Evolutionary conservation across 192 early-diverging fungal species (phyloP), one percentile per base, ranked within the genome.

Genomic region (Backusella mclennaniae): DNA sequence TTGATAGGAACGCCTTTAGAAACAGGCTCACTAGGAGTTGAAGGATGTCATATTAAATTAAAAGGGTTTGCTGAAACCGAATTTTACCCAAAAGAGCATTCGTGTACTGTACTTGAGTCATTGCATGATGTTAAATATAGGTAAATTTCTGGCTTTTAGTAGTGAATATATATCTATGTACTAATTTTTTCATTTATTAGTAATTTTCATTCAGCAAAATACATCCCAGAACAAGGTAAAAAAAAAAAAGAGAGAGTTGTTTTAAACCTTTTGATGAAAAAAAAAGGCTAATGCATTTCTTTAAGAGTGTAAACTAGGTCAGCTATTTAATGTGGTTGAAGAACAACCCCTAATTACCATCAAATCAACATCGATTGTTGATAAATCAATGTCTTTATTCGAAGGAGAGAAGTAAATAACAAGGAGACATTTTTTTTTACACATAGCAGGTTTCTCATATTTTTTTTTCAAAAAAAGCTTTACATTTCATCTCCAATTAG

Each of bases 361-460:
- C 39, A 89, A 82, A 71, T 86, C 76, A 9, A 90, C 83, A 33
- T 91, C 80, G 23, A 81, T 82, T 29, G 78, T 81, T 76, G 86
- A 91, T 68, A 85, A 87, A 49, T 91, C 93, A 11, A 73, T 92
- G 15, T 94, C 93, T 91, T 74, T 95, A 19, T 95, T 92, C 75
- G 93, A 95, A 75, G 94, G 94, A 44, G 94, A 95, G 81, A 81
- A 89, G 71, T 73, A 53, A 23, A 35, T 5, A 44, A 17, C 15
- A 44, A 44, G 1, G 3, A 44, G 14, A 17, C 8, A 11, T 7
- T 4, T 17, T 15, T 44, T 17, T 44, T 36, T 49, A 71, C 29
- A 29, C n/a, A 29, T 31, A 21, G 17, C n/a, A 2, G 17, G 5
- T 53, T 53, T 53, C 17, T 53, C 17, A 19, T 53, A 19, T 53